Base-by-base conservation (phyloP, 345 rosid species). In the Lepidium aucheri region DNA sequence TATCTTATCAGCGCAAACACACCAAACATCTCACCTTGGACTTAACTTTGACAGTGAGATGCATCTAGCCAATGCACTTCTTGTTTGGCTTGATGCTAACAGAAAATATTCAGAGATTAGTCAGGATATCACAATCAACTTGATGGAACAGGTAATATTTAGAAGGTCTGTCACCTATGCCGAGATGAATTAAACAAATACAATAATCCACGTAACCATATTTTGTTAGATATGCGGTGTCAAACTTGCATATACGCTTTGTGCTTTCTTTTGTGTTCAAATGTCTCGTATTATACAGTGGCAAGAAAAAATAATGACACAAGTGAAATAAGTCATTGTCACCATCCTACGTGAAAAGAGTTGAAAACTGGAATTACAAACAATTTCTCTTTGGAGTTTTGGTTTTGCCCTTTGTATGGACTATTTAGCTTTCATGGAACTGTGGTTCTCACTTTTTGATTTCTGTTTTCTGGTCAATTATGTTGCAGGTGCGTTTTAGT, bases 1-100 rank as follows among this genome's bases (percentile, higher is more conserved):
- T 61, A 18, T 66, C 33, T 47, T 42, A 17, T 69, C 41, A 3
- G 10, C 47, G 52, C 10, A 57, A 57, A 53, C 65, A 39, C 63
- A 63, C 62, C 34, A 64, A 47, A 45, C 65, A 50, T 73, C 75
- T 83, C 65, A 80, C 74, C 39, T 70, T n/a, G n/a, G 61, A 33
- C 45, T 67, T 45, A 68, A 69, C 64, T 72, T 64, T 72, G 49
- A 49, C 89, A 90, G 97, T 62, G 95, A 90, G 79, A 80, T 68
- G 90, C 81, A 84, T 77, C 91, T 90, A 61, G 75, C 81, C 56
- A 80, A 84, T 55, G 89, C 78, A 66, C 80, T 87, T 72, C 60
- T 88, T 67, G 44, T 77, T 64, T 90, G 97, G 97, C 74, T 83
- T 40, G 79, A 81, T 70, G 72, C 78, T 42, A 67, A 75, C 30